Evolutionary conservation across 306 rosid genomes (phyloP), one percentile per base, ranked within the genome.

Genomic region (Senna tora): DNA sequence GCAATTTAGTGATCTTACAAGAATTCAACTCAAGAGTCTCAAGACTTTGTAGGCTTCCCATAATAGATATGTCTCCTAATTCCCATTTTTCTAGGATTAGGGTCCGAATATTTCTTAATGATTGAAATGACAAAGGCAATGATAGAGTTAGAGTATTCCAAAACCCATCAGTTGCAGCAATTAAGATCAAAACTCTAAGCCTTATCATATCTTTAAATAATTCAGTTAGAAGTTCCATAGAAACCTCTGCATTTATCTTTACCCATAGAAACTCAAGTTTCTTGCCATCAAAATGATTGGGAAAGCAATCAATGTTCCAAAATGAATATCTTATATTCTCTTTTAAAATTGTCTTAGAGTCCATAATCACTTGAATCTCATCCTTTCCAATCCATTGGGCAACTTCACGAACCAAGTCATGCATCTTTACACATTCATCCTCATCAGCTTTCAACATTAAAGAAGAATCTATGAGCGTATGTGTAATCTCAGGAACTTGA

Each of bases 1-100:
- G 79, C 15, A 79, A 50, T 51, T 79, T 75, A 67, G 12, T 6
- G 65, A 79, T 19, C 10, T 71, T 59, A 73, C 84, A 73, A 1
- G 0, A 0, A 30, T 0, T 0, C 15, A 82, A 10, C 14, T 65
- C 7, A 7, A 78, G 68, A 43, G 53, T 8, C 53, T 75, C 73
- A 19, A 82, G 78, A n/a, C 56, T 43, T 43, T 12, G 71, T 59
- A 75, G 0, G 20, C 65, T 52, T 16, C 43, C 43, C 28, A 71
- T 0, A 32, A 52, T 42, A n/a, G 75, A 58, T 22, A 78, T 19
- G 36, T 59, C 73, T 17, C 4, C n/a, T 2, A 82, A 58, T 6
- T 50, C 1, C 51, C 58, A 82, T 0, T 0, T 0, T 1, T 0
- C 0, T 2, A 79, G 54, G 5, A 11, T 0, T 19, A 79, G 5